Conservation (phyloP, 495 filamentous ascomycete genomes). For the Pseudoneurospora amorphoporcata region DNA sequence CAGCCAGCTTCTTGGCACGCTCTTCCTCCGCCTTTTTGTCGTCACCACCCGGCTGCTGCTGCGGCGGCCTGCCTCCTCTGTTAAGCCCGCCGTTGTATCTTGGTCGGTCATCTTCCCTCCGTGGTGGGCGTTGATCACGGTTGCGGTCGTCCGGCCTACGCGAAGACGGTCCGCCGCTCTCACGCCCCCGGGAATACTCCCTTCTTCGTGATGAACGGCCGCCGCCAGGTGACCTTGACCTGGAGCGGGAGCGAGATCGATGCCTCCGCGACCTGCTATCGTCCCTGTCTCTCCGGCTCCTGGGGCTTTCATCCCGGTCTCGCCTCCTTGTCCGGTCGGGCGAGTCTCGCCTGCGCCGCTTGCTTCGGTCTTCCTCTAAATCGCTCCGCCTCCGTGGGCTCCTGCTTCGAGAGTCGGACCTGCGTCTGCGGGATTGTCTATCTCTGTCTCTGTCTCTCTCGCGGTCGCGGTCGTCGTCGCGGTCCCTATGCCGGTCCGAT, state of each 20-base stretch:
- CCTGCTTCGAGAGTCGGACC: conserved; percentile 27
- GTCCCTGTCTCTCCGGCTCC: conserved; percentile 1
- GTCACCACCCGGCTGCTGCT: conserved; percentile 3
- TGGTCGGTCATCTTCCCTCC: not conserved
- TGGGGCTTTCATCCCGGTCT: not conserved
- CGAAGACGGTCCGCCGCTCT: not conserved
- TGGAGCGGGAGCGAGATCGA: not conserved
- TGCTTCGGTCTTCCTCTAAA: conserved; percentile 22
- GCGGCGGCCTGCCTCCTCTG: conserved; percentile 4
- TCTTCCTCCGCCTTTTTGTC: conserved; percentile 31
- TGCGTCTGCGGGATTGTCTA: conserved; percentile 25
- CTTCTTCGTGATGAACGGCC: conserved; percentile 18
- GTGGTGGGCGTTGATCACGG: conserved; percentile 2
- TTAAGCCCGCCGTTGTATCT: not conserved
- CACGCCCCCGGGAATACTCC: conserved; percentile 8
- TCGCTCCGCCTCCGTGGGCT: conserved; percentile 11
- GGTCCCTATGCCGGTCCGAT: conserved; percentile 25
- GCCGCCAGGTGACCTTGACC: conserved; percentile 10
- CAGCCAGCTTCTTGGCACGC: conserved; percentile 60
- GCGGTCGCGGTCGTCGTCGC: not conserved
- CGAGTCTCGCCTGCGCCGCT: conserved; percentile 24
- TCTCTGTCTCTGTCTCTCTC: conserved; percentile 12
- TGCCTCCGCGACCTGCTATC: not conserved
- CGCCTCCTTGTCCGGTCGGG: conserved; percentile 13
- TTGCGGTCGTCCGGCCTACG: conserved; percentile 7